Evolutionary conservation across 192 early-diverging fungal species (phyloP).

Genomic region (Linnemannia exigua): DNA sequence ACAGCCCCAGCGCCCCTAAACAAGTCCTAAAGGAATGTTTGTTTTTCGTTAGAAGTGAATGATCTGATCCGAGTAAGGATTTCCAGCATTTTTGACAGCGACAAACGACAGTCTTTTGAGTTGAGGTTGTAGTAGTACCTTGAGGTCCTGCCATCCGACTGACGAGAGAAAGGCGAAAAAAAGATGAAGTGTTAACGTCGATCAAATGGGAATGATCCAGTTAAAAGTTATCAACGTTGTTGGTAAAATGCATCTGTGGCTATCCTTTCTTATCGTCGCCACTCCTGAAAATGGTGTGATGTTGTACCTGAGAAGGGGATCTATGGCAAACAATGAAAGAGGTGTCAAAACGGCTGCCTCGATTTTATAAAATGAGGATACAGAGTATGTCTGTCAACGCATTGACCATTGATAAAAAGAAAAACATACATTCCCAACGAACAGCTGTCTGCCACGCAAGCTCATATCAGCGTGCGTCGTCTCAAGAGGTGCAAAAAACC

Average conservation of each 20-base stretch:
- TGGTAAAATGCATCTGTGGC: too few species aligned
- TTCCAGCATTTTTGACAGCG: background rate
- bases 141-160: conserved; percentile 50
- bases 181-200: background rate
- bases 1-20: conserved; percentile 72
- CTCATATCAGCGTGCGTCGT: conserved; percentile 26
- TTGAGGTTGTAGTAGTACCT: background rate
- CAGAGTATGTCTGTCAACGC: background rate
- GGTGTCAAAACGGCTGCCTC: background rate
- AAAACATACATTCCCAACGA: conserved; percentile 41
- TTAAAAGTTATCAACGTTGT: background rate
- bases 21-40: conserved; percentile 46
- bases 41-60: background rate
- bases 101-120: background rate
- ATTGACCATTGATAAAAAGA: background rate
- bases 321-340: conserved; percentile 1
- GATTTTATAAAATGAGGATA: background rate
- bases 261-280: background rate
- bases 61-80: too few species aligned
- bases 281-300: background rate
- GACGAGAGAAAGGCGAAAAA: background rate
- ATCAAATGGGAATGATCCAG: background rate
- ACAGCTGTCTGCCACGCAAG: conserved; percentile 39
- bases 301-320: conserved; percentile 40
- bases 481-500: background rate